Evolutionary conservation across 2,329 filamentous ascomycete genomes (phyloP), one percentile per base, ranked within the genome.

Genomic region (Fusarium odoratissimum): DNA sequence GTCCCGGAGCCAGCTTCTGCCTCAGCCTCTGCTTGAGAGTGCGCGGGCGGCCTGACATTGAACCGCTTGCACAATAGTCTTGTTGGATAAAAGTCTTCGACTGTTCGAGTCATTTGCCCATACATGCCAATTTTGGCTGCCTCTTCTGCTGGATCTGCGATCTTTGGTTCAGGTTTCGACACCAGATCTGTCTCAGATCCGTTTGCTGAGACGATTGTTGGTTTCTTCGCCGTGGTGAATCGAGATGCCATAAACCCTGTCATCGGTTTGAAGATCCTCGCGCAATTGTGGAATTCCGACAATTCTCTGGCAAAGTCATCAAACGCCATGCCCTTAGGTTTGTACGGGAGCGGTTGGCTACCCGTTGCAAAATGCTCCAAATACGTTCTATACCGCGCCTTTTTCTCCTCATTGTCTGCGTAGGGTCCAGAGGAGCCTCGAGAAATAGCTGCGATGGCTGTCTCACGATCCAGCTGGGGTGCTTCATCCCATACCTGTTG

Each of bases 41-140:
- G 89, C 14, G 88, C 86, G 0, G 95, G 94, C 13, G 92, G 89
- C 67, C 88, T 90, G n/a, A 98, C 92, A 75, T 95, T 95, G 83
- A 99, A 97, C 13, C 96, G 88, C 80, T 98, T 99, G 83, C 95
- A 98, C n/a, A 98, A 83, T 44, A 99, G 83, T 60, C 95, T 87
- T 3, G 92, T 91, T 2, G 96, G 96, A 75, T 91, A 91, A 81
- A 97, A 98, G 8, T 91, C 88, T 12, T 89, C 81, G 1, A 87
- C 85, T 28, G 87, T 90, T 69, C 96, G 87, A 6, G 96, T 99
- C 90, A 98, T 88, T 19, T 91, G 88, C 2, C 96, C 96, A 82
- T 95, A 98, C 95, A 98, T 97, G 64, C 94, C 95, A 79, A 98
- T 84, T 77, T 89, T 93, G 12, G 96, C 96, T 3, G 96, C 96